Conservation (phyloP, 768 basidiomycete genomes). For the Mycena kentingensis region DNA sequence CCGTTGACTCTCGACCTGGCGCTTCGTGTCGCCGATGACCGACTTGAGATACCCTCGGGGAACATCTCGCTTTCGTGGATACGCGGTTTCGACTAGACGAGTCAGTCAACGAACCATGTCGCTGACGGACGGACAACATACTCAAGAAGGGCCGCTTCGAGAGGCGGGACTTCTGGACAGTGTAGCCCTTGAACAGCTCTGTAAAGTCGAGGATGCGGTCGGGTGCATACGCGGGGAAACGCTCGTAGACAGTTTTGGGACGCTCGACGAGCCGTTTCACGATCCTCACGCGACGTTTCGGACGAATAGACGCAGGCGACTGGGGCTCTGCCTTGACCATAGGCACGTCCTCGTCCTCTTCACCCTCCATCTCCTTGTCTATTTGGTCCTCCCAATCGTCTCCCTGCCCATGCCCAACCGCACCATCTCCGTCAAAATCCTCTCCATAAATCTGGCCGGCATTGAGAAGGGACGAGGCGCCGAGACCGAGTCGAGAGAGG, state of each 20-base stretch:
- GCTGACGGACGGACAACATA: conserved; percentile 38
- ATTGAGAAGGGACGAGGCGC: conserved; percentile 62
- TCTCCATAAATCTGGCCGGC: conserved; percentile 77
- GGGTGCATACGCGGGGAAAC: conserved; percentile 83
- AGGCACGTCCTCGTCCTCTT: conserved; percentile 53
- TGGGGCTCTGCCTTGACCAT: conserved; percentile 61
- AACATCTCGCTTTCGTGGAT: conserved; percentile 70
- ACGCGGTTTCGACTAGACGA: conserved; percentile 72
- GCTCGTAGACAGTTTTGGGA: conserved; percentile 83
- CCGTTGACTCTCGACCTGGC: conserved; percentile 75
- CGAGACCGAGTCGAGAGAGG: conserved; percentile 73
- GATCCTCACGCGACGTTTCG: conserved; percentile 56
- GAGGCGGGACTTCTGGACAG: conserved; percentile 72
- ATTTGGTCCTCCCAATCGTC: conserved; percentile 91
- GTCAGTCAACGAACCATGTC: conserved; percentile 14
- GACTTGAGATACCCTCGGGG: conserved; percentile 68
- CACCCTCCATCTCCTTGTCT: conserved; percentile 71
- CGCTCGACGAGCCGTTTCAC: conserved; percentile 73
- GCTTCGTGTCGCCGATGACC: conserved; percentile 77
- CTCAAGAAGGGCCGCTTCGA: conserved; percentile 68
- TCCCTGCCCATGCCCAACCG: conserved; percentile 75
- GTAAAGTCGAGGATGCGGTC: conserved; percentile 80
- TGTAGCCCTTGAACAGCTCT: conserved; percentile 82
- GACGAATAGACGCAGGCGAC: conserved; percentile 51
- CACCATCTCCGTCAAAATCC: conserved; percentile 64